Evolutionary conservation across 2,329 filamentous ascomycete species (phyloP).

Genomic region (Ceratocystis ficicola): DNA sequence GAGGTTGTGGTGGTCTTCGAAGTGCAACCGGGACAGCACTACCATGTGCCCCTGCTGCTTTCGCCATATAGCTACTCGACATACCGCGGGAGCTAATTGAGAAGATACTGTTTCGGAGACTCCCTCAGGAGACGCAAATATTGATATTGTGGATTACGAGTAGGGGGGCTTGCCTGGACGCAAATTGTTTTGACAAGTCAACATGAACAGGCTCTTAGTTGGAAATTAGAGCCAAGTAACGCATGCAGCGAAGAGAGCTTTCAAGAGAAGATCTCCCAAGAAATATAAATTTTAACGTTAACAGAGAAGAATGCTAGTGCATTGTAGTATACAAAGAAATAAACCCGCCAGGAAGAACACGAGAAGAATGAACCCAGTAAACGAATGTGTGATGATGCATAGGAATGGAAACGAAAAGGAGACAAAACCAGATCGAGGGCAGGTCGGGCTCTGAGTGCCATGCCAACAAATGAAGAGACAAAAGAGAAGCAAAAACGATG

Average conservation of each 20-base stretch:
- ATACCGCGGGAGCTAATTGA: constrained; percentile 56
- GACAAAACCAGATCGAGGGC: not conserved
- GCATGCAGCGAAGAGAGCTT: not conserved
- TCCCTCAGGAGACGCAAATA: not conserved
- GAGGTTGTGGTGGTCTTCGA: constrained; percentile 45
- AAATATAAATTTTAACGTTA: constrained; percentile 9
- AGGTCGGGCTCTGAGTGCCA: constrained; percentile 12
- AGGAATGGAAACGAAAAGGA: not conserved
- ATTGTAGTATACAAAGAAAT: not conserved
- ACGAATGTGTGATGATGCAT: constrained; percentile 10
- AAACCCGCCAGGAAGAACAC: not conserved
- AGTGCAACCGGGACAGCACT: constrained; percentile 50
- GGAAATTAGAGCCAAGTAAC: not conserved
- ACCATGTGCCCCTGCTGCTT: constrained; percentile 67
- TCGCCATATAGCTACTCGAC: constrained; percentile 72
- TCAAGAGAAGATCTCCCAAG: not conserved
- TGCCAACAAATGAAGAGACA: constrained; percentile 8
- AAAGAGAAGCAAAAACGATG: not conserved
- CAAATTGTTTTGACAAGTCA: no score
- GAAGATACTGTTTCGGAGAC: not conserved
- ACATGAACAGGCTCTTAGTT: no score
- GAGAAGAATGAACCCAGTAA: not conserved
- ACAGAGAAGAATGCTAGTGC: constrained; percentile 8
- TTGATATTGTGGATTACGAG: not conserved
- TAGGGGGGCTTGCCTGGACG: no score